A percentile compares a stretch with the other conserved stretches of the same genome.
phyloP scores from a whole-genome alignment of 2,329 filamentous ascomycete genomes.

The Mollisia scopiformis region DNA sequence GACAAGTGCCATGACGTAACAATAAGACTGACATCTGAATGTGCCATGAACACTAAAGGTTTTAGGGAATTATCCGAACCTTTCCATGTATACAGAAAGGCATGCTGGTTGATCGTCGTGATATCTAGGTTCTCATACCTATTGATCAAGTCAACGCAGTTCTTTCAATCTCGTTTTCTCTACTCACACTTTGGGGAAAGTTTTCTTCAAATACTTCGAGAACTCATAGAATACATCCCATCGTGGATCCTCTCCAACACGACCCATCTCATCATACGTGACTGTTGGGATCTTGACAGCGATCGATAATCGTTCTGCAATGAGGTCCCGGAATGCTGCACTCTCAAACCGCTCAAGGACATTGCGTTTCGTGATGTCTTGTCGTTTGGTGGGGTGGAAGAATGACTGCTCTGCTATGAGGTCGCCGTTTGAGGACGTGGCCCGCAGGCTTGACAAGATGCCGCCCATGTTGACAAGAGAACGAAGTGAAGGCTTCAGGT shows the following conservation, averaged over 20 bases:
- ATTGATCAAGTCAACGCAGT: background rate
- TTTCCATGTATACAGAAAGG: conserved; percentile 61
- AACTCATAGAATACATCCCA: conserved; percentile 58
- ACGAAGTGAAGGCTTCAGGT: background rate
- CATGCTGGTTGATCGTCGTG: conserved; percentile 61
- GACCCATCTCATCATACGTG: conserved; percentile 59
- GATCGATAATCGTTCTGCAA: conserved; percentile 30
- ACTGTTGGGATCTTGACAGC: conserved; percentile 58
- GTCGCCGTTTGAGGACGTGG: background rate
- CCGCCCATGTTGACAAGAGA: background rate
- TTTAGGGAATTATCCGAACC: conserved; percentile 55
- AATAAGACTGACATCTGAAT: conserved; percentile 46
- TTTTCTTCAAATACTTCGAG: conserved; percentile 48
- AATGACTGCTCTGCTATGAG: background rate
- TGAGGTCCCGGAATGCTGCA: conserved; percentile 12
- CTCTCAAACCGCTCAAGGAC: conserved; percentile 6
- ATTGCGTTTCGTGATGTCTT: conserved; percentile 3
- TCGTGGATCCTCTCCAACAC: conserved; percentile 54
- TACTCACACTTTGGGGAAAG: conserved; percentile 54
- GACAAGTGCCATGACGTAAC: background rate
- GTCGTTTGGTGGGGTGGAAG: background rate
- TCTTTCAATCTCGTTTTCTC: no score
- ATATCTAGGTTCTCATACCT: conserved; percentile 24
- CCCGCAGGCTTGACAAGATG: background rate
- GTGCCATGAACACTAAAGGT: conserved; percentile 55